Evolutionary conservation across 2,329 filamentous ascomycete genomes (phyloP).

Genomic region (Ophiostoma populinum): DNA sequence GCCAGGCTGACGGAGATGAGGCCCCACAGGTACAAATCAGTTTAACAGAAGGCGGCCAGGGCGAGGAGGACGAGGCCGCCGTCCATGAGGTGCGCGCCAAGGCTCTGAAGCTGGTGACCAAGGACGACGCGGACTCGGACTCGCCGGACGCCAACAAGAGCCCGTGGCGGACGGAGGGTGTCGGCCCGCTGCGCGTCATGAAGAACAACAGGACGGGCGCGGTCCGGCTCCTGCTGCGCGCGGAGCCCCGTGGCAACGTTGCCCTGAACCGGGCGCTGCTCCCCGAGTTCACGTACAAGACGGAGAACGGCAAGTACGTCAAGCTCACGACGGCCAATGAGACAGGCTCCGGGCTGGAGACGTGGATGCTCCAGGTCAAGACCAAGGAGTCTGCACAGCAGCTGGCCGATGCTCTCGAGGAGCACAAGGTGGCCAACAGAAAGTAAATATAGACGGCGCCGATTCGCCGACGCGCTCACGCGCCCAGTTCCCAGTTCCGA

Average conservation of each 20-base stretch:
- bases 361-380: slow-evolving; percentile 58
- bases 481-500: too few species aligned
- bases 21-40: slow-evolving; percentile 53
- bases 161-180: slow-evolving; percentile 51
- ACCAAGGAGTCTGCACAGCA: slow-evolving; percentile 38
- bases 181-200: slow-evolving; percentile 55
- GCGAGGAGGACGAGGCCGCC: slow-evolving; percentile 55
- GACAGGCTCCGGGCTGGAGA: slow-evolving; percentile 41
- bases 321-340: slow-evolving; percentile 40
- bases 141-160: slow-evolving; percentile 27
- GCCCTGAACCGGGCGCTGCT: slow-evolving; percentile 54
- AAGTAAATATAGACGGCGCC: slow-evolving; percentile 22
- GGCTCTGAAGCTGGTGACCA: slow-evolving; percentile 41
- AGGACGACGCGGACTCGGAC: slow-evolving; percentile 26
- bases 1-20: slow-evolving; percentile 33
- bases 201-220: slow-evolving; percentile 53
- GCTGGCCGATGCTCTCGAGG: slow-evolving; percentile 33
- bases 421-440: slow-evolving; percentile 39
- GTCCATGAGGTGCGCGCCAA: slow-evolving; percentile 56
- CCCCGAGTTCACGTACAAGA: slow-evolving; percentile 43
- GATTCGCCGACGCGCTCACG: too few species aligned
- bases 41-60: slow-evolving; percentile 46
- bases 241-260: slow-evolving; percentile 58
- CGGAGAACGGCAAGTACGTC: slow-evolving; percentile 38
- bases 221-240: slow-evolving; percentile 52